Base-by-base conservation (phyloP, 1,284 basidiomycete species). In the Termitomyces sp. region DNA sequence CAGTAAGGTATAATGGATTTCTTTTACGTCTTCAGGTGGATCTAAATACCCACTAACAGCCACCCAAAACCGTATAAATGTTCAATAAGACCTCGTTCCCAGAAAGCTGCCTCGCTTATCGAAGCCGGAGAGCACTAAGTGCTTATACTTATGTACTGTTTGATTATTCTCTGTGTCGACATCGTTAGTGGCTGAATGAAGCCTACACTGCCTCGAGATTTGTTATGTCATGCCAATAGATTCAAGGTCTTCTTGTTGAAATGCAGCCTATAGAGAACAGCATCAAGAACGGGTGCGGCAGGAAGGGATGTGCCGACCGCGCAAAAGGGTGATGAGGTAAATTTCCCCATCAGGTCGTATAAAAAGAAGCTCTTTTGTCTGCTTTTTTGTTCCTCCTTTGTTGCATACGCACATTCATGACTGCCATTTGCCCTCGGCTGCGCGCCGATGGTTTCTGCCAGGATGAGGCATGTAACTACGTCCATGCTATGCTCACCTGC, bases 341-440 rank as follows among this genome's bases (percentile, higher is more conserved):
- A 21, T 8, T 39, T 36, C 13, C 38, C 38, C 38, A 39, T 39
- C 38, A 17, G 38, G 19, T 6, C 21, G 17, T 24, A 24, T 24
- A 41, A 17, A 41, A 24, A n/a, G n/a, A 40, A 19, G 17, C 9
- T 17, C 24, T 24, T 12, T 24, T 19, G 1, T 4, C 3, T 10
- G 39, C 4, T 40, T 41, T 19, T 41, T 41, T 41, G 3, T 5
- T 15, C 8, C 6, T 4, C 5, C 13, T 42, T 42, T 40, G n/a
- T 40, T 2, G 19, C 13, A 24, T 1, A 12, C 12, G 21, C 12
- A 9, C 13, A 2, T 17, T 7, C 46, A 54, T 56, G 50, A 28
- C 52, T 38, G 57, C 42, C 15, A 60, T 61, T 19, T 63, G 62
- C 52, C 60, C 60, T 48, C 52, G 24, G 2, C 36, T 63, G 39